Percentiles rank a stretch among this genome's conserved stretches.
These are phyloP conservation scores for Jatropha multifida DNA, from an alignment of 441 rosid species.

Conservation along the genomic window DNA sequence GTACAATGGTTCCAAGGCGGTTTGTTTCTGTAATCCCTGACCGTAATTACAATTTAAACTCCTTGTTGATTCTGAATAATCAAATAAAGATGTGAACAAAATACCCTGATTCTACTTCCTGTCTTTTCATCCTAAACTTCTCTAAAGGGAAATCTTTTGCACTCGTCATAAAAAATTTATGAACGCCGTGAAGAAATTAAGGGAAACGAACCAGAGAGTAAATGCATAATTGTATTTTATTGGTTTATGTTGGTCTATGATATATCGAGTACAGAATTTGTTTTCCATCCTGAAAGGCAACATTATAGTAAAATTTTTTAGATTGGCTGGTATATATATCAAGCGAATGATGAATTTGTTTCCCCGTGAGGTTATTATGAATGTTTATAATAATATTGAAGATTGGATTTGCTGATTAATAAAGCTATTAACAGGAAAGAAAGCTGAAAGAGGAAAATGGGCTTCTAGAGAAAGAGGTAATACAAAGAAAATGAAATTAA, in stretches of 20 bases:
- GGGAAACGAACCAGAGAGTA: background rate
- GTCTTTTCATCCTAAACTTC: background rate
- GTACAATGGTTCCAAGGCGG: background rate
- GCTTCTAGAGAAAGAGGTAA: constrained; percentile 34
- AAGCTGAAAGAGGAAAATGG: constrained; percentile 38
- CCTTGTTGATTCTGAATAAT: background rate
- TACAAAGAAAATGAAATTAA: background rate
- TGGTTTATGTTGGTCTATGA: background rate
- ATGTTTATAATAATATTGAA: background rate
- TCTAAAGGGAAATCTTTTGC: background rate
- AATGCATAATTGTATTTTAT: background rate
- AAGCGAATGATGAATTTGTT: no score
- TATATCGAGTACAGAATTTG: no score
- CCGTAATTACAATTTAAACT: background rate
- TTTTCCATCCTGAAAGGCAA: background rate
- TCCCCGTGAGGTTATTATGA: no score
- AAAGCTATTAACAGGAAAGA: constrained; percentile 32
- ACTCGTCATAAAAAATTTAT: background rate
- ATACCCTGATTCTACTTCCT: background rate
- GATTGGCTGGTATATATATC: no score
- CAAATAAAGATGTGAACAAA: background rate
- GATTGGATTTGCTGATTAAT: background rate
- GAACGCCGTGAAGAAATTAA: background rate
- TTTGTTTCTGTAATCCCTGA: background rate
- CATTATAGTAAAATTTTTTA: background rate